Evolutionary conservation across 129 eudicot species (phyloP).

Genomic region (Solidago caesia): DNA sequence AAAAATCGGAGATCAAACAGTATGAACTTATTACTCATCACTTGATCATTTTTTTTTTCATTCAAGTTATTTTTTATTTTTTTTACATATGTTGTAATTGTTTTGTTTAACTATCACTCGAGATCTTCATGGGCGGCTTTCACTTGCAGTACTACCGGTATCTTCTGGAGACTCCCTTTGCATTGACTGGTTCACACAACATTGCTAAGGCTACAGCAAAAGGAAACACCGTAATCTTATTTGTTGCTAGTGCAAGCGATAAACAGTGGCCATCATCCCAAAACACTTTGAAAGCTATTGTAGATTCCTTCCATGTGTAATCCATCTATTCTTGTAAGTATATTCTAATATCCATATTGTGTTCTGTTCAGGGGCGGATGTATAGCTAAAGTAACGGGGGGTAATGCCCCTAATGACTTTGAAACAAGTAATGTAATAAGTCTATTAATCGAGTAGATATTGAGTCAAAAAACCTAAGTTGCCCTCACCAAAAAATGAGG

Average conservation of each 20-base stretch:
- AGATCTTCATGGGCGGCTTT: too few relatives aligned
- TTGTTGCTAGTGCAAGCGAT: constrained; percentile 92
- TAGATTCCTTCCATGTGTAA: constrained; percentile 87
- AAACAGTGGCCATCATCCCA: constrained; percentile 87
- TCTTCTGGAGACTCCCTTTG: constrained; percentile 90
- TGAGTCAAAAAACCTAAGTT: too few relatives aligned
- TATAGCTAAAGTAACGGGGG: too few relatives aligned
- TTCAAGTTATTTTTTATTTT: not conserved
- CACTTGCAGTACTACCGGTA: constrained; percentile 84
- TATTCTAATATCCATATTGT: constrained; percentile 5
- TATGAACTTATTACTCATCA: constrained; percentile 28
- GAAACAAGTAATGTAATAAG: too few relatives aligned
- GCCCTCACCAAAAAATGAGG: too few relatives aligned
- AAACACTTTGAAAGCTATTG: constrained; percentile 72
- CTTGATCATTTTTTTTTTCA: not conserved
- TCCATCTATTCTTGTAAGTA: constrained; percentile 17
- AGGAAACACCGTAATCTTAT: constrained; percentile 79
- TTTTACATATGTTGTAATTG: not conserved
- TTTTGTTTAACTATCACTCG: too few relatives aligned
- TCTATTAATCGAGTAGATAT: too few relatives aligned
- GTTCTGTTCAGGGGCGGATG: not conserved
- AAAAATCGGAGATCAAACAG: constrained; percentile 89
- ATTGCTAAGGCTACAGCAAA: constrained; percentile 98
- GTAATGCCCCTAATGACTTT: too few relatives aligned
- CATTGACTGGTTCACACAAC: constrained; percentile 93